These are phyloP conservation scores for Exidia glandulosa DNA, from an alignment of 768 basidiomycete species.

Conservation along the genomic window DNA sequence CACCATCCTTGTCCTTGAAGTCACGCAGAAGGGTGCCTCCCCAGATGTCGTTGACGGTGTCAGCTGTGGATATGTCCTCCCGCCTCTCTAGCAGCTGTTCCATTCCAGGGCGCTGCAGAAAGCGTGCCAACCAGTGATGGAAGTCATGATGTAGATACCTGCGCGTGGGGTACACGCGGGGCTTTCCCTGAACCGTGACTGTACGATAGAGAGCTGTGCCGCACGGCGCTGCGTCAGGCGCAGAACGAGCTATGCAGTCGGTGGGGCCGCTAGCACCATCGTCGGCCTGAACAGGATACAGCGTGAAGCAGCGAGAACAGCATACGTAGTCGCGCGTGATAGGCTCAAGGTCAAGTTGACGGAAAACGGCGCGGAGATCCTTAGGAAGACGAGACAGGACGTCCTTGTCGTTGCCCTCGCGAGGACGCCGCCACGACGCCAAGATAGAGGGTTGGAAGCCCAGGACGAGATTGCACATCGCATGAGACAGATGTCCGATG, in stretches of 20 bases:
- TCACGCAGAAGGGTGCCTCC: constrained; percentile 14
- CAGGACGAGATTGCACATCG: not conserved
- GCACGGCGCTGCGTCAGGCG: not conserved
- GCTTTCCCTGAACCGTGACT: not conserved
- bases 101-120: constrained; percentile 14
- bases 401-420: not conserved
- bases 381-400: not conserved
- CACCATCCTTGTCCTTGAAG: constrained; percentile 18
- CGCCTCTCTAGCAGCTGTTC: constrained; percentile 17
- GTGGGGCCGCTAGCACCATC: not conserved
- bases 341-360: not conserved
- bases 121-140: constrained; percentile 18
- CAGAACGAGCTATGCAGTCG: constrained; percentile 3
- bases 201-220: not conserved
- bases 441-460: not conserved
- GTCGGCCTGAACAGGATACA: constrained; percentile 1
- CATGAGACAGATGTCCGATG: not conserved
- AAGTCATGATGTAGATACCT: constrained; percentile 8
- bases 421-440: not conserved
- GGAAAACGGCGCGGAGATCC: not conserved
- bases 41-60: constrained; percentile 16
- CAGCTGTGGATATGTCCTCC: constrained; percentile 7
- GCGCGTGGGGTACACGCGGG: not conserved
- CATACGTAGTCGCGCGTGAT: constrained; percentile 4
- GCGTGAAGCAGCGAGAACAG: constrained; percentile 9